Evolutionary conservation across 2,329 filamentous ascomycete species (phyloP), one percentile per base, ranked within the genome.

Genomic region (Beauveria rudraprayagi): DNA sequence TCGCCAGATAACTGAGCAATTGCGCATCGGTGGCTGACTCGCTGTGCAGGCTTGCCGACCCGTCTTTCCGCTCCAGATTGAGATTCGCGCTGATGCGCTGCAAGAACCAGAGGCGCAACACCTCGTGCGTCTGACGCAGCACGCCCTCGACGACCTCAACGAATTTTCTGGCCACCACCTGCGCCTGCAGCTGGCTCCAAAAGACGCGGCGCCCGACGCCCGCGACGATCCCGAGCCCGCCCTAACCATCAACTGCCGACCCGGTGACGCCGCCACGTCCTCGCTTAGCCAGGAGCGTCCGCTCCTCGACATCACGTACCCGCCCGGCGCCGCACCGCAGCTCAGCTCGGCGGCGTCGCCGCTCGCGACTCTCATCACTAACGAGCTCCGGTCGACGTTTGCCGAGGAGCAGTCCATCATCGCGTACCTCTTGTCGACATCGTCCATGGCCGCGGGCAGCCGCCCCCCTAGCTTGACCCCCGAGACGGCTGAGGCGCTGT

Each of bases 381-480:
- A 84, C 51, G 86, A 93, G 67, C 78, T 99, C 16, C 86, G 90
- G 60, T 81, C 83, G 0, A 82, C 92, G 1, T 97, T 96, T 69
- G 83, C 84, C 5, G 92, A 97, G 73, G 94, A 99, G 72, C 92
- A 93, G 67, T 86, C 91, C 24, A 90, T 91, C 64, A 88, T 97
- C 65, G 87, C 89, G 14, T 85, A 90, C 69, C 81, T 92, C 22
- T 78, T 91, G 17, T 88, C 84, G 1, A 80, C 81, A 0, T 83
- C 80, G 48, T 78, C 82, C 7, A 78, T 81, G 26, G 80, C 81
- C 5, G 74, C 77, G 43, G 78, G 80, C 64, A 68, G 70, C 62
- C 74, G 76, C 56, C 74, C 78, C 3, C 76, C 78, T 62, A 76
- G 76, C 5, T 66, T 83, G 44, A 75, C 77, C 0, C 76, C 80